Evolutionary conservation across 1,284 basidiomycete genomes (phyloP).

Genomic region (Mycena sp.): DNA sequence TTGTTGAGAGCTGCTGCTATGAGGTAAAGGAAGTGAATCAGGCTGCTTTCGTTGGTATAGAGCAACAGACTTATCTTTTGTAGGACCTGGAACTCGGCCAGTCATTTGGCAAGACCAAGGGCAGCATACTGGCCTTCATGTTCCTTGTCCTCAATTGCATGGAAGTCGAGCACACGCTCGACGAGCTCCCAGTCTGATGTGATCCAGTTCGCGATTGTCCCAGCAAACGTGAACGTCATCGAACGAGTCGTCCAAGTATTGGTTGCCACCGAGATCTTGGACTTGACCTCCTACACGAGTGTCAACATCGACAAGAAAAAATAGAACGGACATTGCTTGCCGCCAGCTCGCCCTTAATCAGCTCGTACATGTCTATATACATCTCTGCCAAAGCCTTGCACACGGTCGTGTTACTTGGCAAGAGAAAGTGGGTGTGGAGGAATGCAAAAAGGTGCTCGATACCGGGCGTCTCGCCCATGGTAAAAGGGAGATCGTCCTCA

Average conservation of each 20-base stretch:
- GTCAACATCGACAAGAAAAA: too few species aligned
- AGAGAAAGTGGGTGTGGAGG: too few species aligned
- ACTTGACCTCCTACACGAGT: too few species aligned
- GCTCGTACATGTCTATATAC: too few species aligned
- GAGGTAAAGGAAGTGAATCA: constrained; percentile 32
- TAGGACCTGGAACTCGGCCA: constrained; percentile 3
- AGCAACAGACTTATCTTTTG: constrained; percentile 23
- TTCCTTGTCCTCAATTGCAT: constrained; percentile 27
- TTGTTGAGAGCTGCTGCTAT: constrained; percentile 42
- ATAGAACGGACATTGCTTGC: too few species aligned
- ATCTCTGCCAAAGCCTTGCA: too few species aligned
- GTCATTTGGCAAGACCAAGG: constrained; percentile 2
- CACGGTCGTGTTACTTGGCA: too few species aligned
- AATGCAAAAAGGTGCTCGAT: constrained; percentile 13
- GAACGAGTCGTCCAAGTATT: constrained; percentile 26
- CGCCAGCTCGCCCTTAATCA: too few species aligned
- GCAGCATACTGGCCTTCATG: constrained; percentile 26
- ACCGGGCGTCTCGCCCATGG: constrained; percentile 13
- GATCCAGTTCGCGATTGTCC: constrained; percentile 19
- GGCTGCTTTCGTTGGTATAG: background rate
- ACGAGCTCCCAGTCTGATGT: constrained; percentile 22
- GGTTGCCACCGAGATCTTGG: constrained; percentile 5
- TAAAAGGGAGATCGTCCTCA: constrained; percentile 24
- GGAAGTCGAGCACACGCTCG: constrained; percentile 23
- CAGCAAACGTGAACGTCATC: constrained; percentile 28